Evolutionary conservation across 2,329 filamentous ascomycete genomes (phyloP).

Genomic region (Xylaria digitata): DNA sequence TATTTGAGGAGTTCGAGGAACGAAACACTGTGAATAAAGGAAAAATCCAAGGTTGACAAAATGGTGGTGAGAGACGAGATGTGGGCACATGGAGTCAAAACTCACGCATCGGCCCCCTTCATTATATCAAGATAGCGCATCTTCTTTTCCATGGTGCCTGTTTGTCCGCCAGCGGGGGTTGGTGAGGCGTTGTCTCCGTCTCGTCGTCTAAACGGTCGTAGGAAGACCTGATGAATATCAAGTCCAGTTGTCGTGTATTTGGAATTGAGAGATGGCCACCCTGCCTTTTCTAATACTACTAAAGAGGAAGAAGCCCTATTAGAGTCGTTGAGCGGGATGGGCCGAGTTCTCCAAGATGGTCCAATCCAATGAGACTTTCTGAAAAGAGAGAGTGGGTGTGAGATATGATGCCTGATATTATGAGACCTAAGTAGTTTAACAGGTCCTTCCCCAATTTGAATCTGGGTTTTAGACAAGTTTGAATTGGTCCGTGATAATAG

Average conservation of each 20-base stretch:
- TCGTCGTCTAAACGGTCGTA: conserved; percentile 9
- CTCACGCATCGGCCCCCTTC: conserved; percentile 65
- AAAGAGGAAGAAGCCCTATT: not conserved
- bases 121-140: conserved; percentile 63
- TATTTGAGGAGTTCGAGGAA: not conserved
- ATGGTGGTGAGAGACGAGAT: not conserved
- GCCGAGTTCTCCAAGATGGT: not conserved
- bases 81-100: not conserved
- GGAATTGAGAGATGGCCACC: not conserved
- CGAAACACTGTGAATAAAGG: too few species aligned
- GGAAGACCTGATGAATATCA: conserved; percentile 11
- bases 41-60: not conserved
- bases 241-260: conserved; percentile 1
- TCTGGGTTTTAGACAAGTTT: not conserved
- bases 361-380: not conserved
- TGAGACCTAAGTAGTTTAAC: not conserved
- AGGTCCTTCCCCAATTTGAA: too few species aligned
- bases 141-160: conserved; percentile 32
- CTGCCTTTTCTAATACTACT: too few species aligned
- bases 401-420: conserved; percentile 1
- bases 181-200: not conserved
- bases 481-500: not conserved
- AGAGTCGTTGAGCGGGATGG: not conserved
- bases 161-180: not conserved
- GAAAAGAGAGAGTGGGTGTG: not conserved